Evolutionary conservation across 1,139 yeast genomes (phyloP), one percentile per base, ranked within the genome.

Genomic region (Debaryomyces sp.): DNA sequence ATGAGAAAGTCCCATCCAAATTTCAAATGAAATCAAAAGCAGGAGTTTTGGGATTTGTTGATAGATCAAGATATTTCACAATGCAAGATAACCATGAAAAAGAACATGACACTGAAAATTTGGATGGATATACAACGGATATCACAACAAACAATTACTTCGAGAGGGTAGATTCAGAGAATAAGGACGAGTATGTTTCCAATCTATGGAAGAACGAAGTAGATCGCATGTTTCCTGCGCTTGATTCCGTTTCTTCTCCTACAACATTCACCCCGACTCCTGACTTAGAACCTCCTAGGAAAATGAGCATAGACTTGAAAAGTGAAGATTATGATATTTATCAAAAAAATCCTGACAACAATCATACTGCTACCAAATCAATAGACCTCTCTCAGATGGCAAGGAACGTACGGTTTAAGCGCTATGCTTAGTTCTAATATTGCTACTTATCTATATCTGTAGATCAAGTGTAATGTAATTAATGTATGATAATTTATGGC

Each of bases 41-140:
- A 22, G 67, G 67, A 0, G 56, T 61, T 13, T 43, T 61, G 38
- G 67, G 67, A 13, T 62, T 46, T 44, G 41, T 61, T 4, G 47
- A 53, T 15, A 45, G 64, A 30, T 44, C 42, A 10, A 41, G 43
- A 26, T 41, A 30, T 13, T 21, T 41, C 22, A 30, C 15, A 12
- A n/a, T 6, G 13, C 35, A 39, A 9, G 6, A 29, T 10, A 17
- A 10, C 4, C 23, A 26, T 17, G 22, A 27, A 15, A 29, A 27
- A n/a, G 24, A 9, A 8, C 22, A 17, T 7, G 18, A 12, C 10
- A n/a, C 6, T 10, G 24, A 24, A 12, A 33, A 27, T 5, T 15
- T 34, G 10, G 23, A 10, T 8, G 17, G 6, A 5, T 8, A 13
- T 7, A 10, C 21, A 15, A 15, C 9, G 4, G 15, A 17, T 18